phyloP scores from a whole-genome alignment of 164 flowering plant genomes.

The Magnolia kwangsiensis region DNA sequence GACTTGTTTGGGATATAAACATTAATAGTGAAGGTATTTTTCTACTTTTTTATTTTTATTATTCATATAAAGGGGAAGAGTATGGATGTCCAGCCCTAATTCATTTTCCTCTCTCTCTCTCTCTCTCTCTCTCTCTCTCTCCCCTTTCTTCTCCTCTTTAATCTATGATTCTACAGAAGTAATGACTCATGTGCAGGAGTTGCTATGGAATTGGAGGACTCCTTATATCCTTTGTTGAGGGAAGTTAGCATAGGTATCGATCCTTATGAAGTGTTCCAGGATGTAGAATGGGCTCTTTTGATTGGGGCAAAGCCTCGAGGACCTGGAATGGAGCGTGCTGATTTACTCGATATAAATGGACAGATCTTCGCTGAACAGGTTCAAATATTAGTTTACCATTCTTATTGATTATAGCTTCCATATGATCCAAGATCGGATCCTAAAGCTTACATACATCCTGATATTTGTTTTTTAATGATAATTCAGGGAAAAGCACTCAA shows the following conservation, averaged over 20 bases:
- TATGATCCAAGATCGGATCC: background rate
- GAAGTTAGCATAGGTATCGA: slow-evolving; percentile 83
- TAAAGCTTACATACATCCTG: background rate
- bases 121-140: too few species aligned
- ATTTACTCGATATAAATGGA: slow-evolving; percentile 82
- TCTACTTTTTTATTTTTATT: too few species aligned
- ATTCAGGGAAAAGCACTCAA: slow-evolving; percentile 85
- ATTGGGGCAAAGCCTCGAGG: slow-evolving; percentile 99
- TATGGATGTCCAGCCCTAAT: too few species aligned
- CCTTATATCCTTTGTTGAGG: slow-evolving; percentile 84
- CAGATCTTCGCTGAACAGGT: slow-evolving; percentile 95
- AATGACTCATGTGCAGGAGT: slow-evolving; percentile 57
- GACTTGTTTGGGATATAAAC: too few species aligned
- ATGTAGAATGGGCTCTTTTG: slow-evolving; percentile 91
- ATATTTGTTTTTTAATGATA: slow-evolving; percentile 5
- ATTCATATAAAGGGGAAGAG: too few species aligned
- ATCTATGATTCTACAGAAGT: background rate
- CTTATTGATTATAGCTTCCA: background rate
- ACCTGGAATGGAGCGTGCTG: slow-evolving; percentile 98
- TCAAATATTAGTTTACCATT: slow-evolving; percentile 7
- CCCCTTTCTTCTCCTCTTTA: too few species aligned
- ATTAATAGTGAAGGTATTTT: too few species aligned
- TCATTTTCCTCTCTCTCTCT: too few species aligned
- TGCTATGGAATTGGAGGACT: slow-evolving; percentile 98
- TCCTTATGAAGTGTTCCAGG: slow-evolving; percentile 87